Evolutionary conservation across 768 basidiomycete species (phyloP), one percentile per base, ranked within the genome.

Genomic region (Chlorophyllum brunneum): DNA sequence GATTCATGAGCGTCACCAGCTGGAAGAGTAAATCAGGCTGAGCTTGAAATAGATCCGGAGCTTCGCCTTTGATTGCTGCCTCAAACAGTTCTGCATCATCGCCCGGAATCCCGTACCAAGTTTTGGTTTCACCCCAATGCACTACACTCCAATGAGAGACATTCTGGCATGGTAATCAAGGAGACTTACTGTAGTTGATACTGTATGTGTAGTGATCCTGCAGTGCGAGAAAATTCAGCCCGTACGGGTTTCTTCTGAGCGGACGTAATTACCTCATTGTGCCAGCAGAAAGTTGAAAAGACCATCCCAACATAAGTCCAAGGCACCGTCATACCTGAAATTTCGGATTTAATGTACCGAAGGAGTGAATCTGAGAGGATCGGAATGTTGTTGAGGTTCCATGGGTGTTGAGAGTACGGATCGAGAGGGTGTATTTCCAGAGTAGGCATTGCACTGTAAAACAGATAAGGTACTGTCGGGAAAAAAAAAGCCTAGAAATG

Each of bases 281-380:
- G 97, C 97, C 97, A 99, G 66, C 95, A 98, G 69, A 99, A 99
- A 2, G 97, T 95, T 11, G 95, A 95, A 67, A 99, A 99, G 15
- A 93, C 78, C 95, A 98, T 98, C 41, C 97, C 97, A 56, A 98
- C 92, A 67, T 99, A 99, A 31, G 92, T 97, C 95, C 94, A 98
- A 9, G 95, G 95, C 8, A 98, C 92, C 1, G 95, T 98, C 95
- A 99, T 99, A 11, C 97, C 97, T 48, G 95, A 98, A 50, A 99
- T 97, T 67, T 98, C 95, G 3, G 93, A 95, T 70, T 98, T 97
- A 73, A 99, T 97, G 68, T 86, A 99, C 10, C 97, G 89, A 29
- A 99, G 79, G 9, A 99, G 80, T 24, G 95, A 98, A 54, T 95
- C 92, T 1, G 86, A 78, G 9, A 95, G 71, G 56, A 98, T 97